Conservation (phyloP, 1,284 basidiomycete genomes). For the Fomitopsis betulina region DNA sequence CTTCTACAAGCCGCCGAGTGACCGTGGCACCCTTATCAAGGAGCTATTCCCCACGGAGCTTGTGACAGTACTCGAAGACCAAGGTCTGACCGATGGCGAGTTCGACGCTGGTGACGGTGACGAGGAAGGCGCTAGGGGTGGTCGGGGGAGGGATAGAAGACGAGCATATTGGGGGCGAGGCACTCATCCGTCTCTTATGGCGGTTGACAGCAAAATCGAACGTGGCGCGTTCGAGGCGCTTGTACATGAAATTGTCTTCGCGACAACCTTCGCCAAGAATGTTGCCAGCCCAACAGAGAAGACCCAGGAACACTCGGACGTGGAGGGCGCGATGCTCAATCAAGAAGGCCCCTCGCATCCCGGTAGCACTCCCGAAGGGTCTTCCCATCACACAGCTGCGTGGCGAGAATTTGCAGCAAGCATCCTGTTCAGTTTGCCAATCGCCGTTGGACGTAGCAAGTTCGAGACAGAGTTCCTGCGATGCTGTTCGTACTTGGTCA, state of each 20-base stretch:
- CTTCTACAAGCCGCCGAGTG: constrained; percentile 77
- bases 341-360: neutral
- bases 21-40: constrained; percentile 57
- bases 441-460: constrained; percentile 43
- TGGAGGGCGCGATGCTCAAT: neutral
- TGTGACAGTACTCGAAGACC: constrained; percentile 48
- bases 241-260: constrained; percentile 75
- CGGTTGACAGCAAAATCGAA: constrained; percentile 41
- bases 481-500: constrained; percentile 58
- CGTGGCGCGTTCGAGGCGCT: constrained; percentile 73
- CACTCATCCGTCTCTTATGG: constrained; percentile 66
- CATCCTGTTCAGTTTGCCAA: constrained; percentile 55
- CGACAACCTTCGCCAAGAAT: constrained; percentile 49
- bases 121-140: constrained; percentile 18
- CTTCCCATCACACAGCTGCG: constrained; percentile 12
- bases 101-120: constrained; percentile 29
- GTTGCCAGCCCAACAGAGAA: constrained; percentile 1
- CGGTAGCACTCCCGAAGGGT: neutral
- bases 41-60: constrained; percentile 67
- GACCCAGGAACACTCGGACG: neutral
- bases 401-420: constrained; percentile 64
- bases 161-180: constrained; percentile 75
- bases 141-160: constrained; percentile 30
- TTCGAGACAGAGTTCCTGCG: constrained; percentile 71
- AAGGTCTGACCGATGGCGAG: constrained; percentile 26